phyloP scores from a whole-genome alignment of 176 grass and related monocot genomes.

The Raddia guianensis region DNA sequence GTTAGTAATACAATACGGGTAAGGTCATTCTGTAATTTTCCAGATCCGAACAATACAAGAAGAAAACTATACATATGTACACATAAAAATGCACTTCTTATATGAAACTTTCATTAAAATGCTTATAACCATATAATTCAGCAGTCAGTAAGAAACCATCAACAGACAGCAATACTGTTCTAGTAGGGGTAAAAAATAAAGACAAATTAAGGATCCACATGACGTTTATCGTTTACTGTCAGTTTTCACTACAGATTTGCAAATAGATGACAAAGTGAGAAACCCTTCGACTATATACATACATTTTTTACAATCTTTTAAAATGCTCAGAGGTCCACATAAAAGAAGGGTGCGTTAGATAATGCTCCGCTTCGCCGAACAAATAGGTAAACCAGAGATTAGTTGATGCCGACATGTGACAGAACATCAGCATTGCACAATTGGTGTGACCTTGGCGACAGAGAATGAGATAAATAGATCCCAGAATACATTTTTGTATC shows the following conservation, averaged over 20 bases:
- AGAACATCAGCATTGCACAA: background rate
- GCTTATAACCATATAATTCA: background rate
- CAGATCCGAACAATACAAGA: background rate
- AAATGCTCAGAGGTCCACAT: background rate
- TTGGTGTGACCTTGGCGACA: conserved; percentile 3
- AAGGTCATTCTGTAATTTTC: background rate
- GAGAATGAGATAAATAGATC: background rate
- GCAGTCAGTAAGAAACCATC: background rate
- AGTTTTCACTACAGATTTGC: background rate
- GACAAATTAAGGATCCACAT: background rate
- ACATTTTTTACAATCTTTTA: background rate
- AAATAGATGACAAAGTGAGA: background rate
- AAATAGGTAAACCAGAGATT: background rate
- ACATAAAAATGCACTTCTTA: background rate
- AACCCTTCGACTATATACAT: background rate
- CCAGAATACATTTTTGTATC: background rate
- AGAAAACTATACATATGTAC: background rate
- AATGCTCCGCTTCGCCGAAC: background rate
- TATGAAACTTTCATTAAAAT: background rate
- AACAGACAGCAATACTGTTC: background rate
- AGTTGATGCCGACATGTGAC: background rate
- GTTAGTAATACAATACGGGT: background rate
- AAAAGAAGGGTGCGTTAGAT: background rate
- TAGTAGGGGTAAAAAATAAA: background rate
- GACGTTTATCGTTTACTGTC: background rate